Percentiles rank a stretch among this genome's conserved stretches.
Evolutionary conservation across 371 early-diverging fungal species (phyloP).

Genomic region (Parasitella parasitica): DNA sequence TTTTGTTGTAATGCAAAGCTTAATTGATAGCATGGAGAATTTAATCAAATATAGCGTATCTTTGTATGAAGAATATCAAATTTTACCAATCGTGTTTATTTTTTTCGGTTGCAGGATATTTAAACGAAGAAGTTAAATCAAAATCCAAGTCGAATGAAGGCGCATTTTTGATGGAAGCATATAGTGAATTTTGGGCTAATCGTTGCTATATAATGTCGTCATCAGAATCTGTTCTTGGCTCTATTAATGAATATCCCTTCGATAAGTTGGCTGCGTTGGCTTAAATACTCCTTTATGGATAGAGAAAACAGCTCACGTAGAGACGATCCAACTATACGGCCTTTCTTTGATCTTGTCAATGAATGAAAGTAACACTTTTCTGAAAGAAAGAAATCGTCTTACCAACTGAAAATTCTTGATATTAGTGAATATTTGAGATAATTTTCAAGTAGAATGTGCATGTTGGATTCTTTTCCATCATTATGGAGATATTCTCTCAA

Average conservation of each 20-base stretch:
- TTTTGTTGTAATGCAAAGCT: slow-evolving; percentile 7
- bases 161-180: slow-evolving; percentile 4
- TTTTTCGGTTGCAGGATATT: slow-evolving; percentile 4
- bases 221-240: not conserved
- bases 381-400: not conserved
- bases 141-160: slow-evolving; percentile 1
- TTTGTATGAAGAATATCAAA: slow-evolving; percentile 6
- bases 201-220: not conserved
- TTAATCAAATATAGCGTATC: slow-evolving; percentile 6
- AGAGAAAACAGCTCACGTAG: slow-evolving; percentile 2
- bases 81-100: not conserved
- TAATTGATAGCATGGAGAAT: slow-evolving; percentile 12
- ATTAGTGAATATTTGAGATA: not conserved
- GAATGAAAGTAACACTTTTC: slow-evolving; percentile 1
- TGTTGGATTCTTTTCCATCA: not conserved
- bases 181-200: slow-evolving; percentile 7
- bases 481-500: not conserved
- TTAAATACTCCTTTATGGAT: not conserved
- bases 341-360: not conserved
- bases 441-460: not conserved
- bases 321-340: slow-evolving; percentile 1
- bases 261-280: not conserved
- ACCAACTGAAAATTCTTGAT: not conserved
- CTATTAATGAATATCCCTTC: not conserved
- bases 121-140: slow-evolving; percentile 2